Base-by-base conservation (phyloP, 2,329 filamentous ascomycete species). In the Cylindrodendrum hubeiense region DNA sequence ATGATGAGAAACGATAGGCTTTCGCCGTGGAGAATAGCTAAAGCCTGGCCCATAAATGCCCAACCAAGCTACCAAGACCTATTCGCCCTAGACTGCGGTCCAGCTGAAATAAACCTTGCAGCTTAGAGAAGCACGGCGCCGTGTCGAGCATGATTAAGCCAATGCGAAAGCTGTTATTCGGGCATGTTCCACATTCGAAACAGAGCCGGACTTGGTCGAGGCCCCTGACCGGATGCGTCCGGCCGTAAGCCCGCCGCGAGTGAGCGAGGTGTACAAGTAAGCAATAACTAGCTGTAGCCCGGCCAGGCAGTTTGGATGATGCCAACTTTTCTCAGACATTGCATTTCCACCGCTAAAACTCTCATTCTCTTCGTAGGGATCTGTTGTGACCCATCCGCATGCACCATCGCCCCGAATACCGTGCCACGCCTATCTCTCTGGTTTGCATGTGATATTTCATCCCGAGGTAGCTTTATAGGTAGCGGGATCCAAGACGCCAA, bases 131-230 rank as follows among this genome's bases (percentile, higher is more conserved):
- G 26, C 24, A 43, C 19, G 24, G 51, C 59, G 59, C 51, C 44
- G 30, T 24, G n/a, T 37, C 22, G 39, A 37, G n/a, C 37, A 39
- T 19, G 33, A 47, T 22, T 24, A 30, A 39, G 53, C 60, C 53
- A 58, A 63, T 57, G 13, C 49, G 12, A 22, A 33, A 22, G 34
- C 44, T 28, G 9, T 17, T 47, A 15, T 15, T 28, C 26, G 19
- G 17, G 33, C 43, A 39, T 50, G 33, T 49, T 34, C 49, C 54
- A 41, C 34, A 54, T 54, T 12, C 50, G 60, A 63, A 63, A 63
- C 60, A 30, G 9, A 41, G 2, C 60, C 54, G 24, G 41, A n/a
- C 24, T 30, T 19, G 34, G 24, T 41, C 26, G 44, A 41, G n/a
- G n/a, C 46, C 55, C 43, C 43, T 49, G 46, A 30, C 46, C 46